These are phyloP conservation scores for Termitomyces sp. DNA, from an alignment of 768 basidiomycete species.

Conservation along the genomic window DNA sequence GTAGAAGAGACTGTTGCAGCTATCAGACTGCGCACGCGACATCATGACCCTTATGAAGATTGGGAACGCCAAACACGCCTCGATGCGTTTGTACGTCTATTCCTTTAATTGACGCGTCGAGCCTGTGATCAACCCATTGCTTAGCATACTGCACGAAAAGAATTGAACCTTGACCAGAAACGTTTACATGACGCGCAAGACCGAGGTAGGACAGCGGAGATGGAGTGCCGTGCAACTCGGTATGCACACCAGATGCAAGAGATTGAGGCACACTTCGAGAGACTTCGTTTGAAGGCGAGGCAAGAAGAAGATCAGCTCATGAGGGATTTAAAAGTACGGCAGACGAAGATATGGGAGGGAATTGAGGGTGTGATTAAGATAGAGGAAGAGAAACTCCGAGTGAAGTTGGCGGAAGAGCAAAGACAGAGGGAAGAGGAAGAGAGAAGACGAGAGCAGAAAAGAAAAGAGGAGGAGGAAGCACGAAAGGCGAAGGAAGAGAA, in stretches of 20 bases:
- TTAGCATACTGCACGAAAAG: conserved; percentile 41
- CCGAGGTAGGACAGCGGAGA: conserved; percentile 27
- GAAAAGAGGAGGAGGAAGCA: conserved; percentile 39
- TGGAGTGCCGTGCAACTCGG: conserved; percentile 28
- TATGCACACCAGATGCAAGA: conserved; percentile 49
- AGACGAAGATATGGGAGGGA: conserved; percentile 46
- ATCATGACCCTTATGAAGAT: conserved; percentile 53
- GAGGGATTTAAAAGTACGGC: conserved; percentile 45
- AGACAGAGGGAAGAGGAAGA: conserved; percentile 44
- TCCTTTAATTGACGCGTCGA: background rate
- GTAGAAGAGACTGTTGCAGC: conserved; percentile 46
- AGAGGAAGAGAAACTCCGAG: conserved; percentile 56
- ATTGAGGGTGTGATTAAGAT: conserved; percentile 57
- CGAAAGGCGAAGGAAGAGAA: conserved; percentile 36
- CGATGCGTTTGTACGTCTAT: conserved; percentile 42
- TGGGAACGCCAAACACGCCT: conserved; percentile 48
- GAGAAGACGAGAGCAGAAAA: conserved; percentile 35
- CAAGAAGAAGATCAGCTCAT: conserved; percentile 39
- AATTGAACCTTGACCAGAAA: conserved; percentile 26
- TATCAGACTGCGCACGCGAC: conserved; percentile 43
- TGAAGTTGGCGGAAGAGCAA: conserved; percentile 50
- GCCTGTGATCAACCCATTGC: background rate
- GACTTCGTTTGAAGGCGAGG: conserved; percentile 37
- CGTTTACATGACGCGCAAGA: conserved; percentile 40
- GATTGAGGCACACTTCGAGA: conserved; percentile 39